Evolutionary conservation across 768 basidiomycete species (phyloP), one percentile per base, ranked within the genome.

Genomic region (Suillus paluster): DNA sequence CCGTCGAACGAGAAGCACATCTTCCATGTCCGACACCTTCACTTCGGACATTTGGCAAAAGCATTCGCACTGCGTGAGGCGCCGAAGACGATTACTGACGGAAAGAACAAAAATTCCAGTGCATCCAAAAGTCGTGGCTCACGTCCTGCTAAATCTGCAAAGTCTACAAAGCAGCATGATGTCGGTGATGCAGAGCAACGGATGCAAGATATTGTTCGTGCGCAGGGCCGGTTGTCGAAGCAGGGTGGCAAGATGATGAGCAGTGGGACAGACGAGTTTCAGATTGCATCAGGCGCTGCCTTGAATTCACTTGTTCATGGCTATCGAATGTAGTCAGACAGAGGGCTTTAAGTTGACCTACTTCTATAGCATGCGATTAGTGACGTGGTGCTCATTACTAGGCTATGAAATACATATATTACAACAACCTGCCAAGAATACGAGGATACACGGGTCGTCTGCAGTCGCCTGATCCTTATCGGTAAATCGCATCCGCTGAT

Each of bases 1-100:
- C 96, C 97, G 0, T 85, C 91, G 17, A 88, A 89, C 63, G 97
- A 99, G 75, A 99, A 99, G 71, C 89, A 94, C 66, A 93, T 99
- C 57, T 99, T 99, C 81, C 96, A 99, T 75, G 88, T 98, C 62
- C 91, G 91, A 17, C 87, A 97, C 71, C 83, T 99, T 10, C 97
- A 99, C 71, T 84, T 97, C 48, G 97, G 97, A 2, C 97, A 99
- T 79, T 77, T 94, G 50, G 94, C 95, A 17, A 96, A 97, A 75
- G 86, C 94, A 1, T 97, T 97, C 69, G 92, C 92, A 1, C 80
- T 96, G 65, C 90, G 95, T 34, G 95, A 96, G 33, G 90, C 95
- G 10, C 94, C 95, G 1, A 79, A 71, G 27, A 69, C 69, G 2
- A 70, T 84, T 58, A 73, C 68, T 10, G 66, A 67, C 8, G 59